phyloP scores from a whole-genome alignment of 2,329 filamentous ascomycete genomes.

The Pestalotiopsis sp. region DNA sequence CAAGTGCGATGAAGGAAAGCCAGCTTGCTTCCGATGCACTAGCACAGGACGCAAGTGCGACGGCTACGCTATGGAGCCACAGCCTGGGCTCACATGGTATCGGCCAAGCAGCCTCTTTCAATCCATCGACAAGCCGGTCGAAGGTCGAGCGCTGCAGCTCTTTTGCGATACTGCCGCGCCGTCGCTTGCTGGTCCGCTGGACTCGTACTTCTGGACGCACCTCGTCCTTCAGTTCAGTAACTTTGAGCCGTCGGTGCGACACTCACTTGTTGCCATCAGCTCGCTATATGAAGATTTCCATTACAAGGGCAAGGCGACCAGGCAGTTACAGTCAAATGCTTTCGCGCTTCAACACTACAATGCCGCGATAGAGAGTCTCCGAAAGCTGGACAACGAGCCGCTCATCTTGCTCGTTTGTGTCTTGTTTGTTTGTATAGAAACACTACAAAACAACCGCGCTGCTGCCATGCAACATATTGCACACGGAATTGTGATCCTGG shows the following conservation, averaged over 20 bases:
- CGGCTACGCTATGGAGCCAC: constrained; percentile 27
- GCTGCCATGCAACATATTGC: constrained; percentile 39
- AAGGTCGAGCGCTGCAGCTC: constrained; percentile 38
- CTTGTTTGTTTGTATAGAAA: constrained; percentile 47
- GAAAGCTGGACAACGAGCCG: constrained; percentile 32
- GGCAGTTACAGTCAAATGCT: constrained; percentile 22
- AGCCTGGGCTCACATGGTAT: constrained; percentile 33
- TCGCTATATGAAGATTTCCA: constrained; percentile 35
- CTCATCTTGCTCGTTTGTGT: constrained; percentile 42
- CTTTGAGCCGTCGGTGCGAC: constrained; percentile 39
- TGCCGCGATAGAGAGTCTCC: constrained; percentile 37
- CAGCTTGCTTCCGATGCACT: constrained; percentile 22
- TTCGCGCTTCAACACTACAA: constrained; percentile 45
- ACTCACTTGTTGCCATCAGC: constrained; percentile 42
- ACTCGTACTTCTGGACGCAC: constrained; percentile 44
- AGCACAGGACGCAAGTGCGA: constrained; percentile 34
- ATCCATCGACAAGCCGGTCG: constrained; percentile 23
- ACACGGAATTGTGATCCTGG: constrained; percentile 41
- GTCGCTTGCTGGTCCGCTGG: constrained; percentile 36
- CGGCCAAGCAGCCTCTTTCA: constrained; percentile 34
- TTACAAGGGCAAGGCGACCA: background rate
- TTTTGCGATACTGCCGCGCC: constrained; percentile 40
- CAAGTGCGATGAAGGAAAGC: constrained; percentile 13
- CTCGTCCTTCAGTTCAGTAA: constrained; percentile 39
- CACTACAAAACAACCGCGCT: constrained; percentile 38